These are phyloP conservation scores for Phytophthora pseudosyringae DNA, from an alignment of 352 stramenopile genomes.

Conservation along the genomic window DNA sequence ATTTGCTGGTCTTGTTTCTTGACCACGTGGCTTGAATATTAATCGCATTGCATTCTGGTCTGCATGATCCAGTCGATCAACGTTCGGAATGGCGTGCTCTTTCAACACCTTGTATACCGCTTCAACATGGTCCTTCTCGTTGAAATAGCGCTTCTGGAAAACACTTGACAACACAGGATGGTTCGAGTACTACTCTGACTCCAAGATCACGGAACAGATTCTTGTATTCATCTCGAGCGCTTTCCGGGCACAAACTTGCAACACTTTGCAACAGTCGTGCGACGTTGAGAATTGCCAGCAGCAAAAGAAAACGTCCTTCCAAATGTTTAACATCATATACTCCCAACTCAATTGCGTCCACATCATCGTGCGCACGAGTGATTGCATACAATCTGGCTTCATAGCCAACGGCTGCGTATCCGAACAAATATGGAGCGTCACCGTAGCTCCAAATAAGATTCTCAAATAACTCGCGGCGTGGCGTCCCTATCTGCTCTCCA, in stretches of 20 bases:
- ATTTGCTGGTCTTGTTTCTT: constrained; percentile 24
- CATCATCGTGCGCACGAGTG: constrained; percentile 8
- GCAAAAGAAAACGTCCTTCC: constrained; percentile 21
- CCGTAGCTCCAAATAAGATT: constrained; percentile 40
- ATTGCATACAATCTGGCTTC: constrained; percentile 31
- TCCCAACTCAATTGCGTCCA: constrained; percentile 18
- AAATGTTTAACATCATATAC: constrained; percentile 22
- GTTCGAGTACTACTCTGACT: constrained; percentile 34
- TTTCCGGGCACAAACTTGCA: constrained; percentile 37
- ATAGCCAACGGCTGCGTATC: constrained; percentile 44
- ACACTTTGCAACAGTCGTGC: constrained; percentile 35
- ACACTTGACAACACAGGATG: constrained; percentile 31
- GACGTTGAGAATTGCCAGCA: constrained; percentile 40
- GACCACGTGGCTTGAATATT: constrained; percentile 27
- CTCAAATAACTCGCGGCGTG: constrained; percentile 27
- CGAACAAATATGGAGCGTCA: constrained; percentile 45
- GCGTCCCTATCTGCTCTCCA: constrained; percentile 30
- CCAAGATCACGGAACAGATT: constrained; percentile 12
- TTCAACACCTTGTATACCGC: constrained; percentile 34
- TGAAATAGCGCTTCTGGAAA: constrained; percentile 12
- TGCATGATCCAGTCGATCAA: constrained; percentile 25
- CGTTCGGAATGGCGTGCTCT: constrained; percentile 28
- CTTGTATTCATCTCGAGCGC: constrained; percentile 36
- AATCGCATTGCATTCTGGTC: constrained; percentile 15
- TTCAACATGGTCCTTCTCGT: constrained; percentile 17